A percentile compares a stretch with the other conserved stretches of the same genome.
Evolutionary conservation across 2,329 filamentous ascomycete species (phyloP).

Genomic region (Colletotrichum lentis): DNA sequence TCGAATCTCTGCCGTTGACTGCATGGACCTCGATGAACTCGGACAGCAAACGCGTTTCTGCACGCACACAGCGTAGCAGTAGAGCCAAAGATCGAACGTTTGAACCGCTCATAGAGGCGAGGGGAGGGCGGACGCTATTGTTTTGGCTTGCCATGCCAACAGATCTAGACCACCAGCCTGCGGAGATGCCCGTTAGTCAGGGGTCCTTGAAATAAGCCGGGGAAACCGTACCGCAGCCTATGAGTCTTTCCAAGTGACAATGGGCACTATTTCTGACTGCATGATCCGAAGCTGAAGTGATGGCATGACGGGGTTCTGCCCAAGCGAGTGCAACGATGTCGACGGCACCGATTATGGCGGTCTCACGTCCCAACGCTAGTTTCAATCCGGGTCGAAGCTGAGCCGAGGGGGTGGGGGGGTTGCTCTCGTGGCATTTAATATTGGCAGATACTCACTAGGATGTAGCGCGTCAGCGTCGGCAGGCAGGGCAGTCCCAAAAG

Average conservation of each 20-base stretch:
- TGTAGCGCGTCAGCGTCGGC: not conserved
- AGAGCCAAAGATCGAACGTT: not conserved
- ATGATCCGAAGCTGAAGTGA: not conserved
- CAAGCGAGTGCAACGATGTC: not conserved
- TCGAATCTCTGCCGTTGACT: not conserved
- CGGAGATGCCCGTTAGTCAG: conserved; percentile 7
- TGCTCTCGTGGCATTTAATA: not conserved
- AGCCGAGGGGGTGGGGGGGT: not conserved
- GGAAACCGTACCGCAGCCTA: too few species aligned
- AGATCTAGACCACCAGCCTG: not conserved
- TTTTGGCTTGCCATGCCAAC: not conserved
- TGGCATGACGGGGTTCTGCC: not conserved
- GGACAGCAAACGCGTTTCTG: not conserved
- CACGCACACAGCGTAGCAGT: not conserved
- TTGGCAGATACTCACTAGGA: not conserved
- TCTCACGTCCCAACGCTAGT: conserved; percentile 13
- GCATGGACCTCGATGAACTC: too few species aligned
- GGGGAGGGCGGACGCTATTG: not conserved
- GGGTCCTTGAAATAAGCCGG: not conserved
- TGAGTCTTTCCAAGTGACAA: not conserved
- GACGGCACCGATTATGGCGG: not conserved
- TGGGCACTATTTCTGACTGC: not conserved
- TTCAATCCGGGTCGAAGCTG: not conserved
- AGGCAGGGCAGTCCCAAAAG: not conserved
- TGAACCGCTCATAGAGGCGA: not conserved